phyloP scores from a whole-genome alignment of 2,329 filamentous ascomycete species.

The Fusarium poae region DNA sequence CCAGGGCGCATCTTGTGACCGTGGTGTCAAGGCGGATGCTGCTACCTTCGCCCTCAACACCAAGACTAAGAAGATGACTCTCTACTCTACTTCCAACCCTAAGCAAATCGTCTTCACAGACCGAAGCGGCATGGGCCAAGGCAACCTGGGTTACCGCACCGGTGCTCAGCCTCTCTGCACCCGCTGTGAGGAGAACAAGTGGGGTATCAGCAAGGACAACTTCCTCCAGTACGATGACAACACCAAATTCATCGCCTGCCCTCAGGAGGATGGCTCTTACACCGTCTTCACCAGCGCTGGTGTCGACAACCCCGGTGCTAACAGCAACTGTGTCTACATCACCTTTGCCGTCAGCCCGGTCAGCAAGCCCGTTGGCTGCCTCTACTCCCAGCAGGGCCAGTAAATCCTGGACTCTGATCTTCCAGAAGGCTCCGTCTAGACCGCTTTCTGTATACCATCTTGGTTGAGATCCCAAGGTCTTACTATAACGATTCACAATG shows the following conservation, averaged over 20 bases:
- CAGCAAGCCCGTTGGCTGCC: conserved; percentile 54
- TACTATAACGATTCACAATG: conserved; percentile 3
- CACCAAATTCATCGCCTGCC: conserved; percentile 65
- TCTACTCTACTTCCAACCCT: conserved; percentile 56
- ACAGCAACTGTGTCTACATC: conserved; percentile 57
- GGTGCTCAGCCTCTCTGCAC: conserved; percentile 55
- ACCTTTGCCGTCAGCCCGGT: conserved; percentile 51
- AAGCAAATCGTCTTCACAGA: conserved; percentile 67
- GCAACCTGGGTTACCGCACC: conserved; percentile 65
- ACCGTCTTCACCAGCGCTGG: conserved; percentile 55
- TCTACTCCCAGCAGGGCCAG: conserved; percentile 48
- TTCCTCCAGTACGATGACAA: conserved; percentile 61
- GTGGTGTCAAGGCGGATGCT: conserved; percentile 50
- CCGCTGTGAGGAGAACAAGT: conserved; percentile 63
- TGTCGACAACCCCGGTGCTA: conserved; percentile 53
- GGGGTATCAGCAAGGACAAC: conserved; percentile 58
- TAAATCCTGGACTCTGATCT: conserved; percentile 5
- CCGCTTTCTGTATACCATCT: neutral
- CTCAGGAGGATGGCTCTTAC: conserved; percentile 57
- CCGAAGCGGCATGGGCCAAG: conserved; percentile 70
- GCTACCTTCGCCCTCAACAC: conserved; percentile 65
- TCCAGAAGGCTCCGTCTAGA: neutral
- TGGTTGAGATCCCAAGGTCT: neutral
- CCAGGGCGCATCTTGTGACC: conserved; percentile 65
- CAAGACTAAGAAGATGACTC: conserved; percentile 59